Evolutionary conservation across 331 rosid genomes (phyloP).

Genomic region (Cydonia oblonga): DNA sequence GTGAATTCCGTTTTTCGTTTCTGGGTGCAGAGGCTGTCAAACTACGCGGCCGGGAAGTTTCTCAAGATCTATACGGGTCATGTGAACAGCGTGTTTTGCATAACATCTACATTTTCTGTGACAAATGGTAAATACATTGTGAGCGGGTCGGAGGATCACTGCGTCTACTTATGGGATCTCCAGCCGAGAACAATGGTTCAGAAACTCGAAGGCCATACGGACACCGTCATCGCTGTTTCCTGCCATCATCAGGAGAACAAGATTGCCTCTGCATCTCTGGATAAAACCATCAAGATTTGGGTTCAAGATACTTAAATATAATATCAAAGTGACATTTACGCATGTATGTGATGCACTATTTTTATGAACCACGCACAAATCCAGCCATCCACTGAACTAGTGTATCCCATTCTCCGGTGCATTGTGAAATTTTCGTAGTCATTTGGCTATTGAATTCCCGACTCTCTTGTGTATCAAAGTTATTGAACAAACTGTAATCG

Average conservation of each 20-base stretch:
- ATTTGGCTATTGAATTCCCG: too few species aligned
- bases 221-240: constrained; percentile 67
- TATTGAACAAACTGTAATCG: too few species aligned
- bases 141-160: constrained; percentile 81
- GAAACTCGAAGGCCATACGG: constrained; percentile 84
- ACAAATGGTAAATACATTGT: constrained; percentile 83
- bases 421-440: too few species aligned
- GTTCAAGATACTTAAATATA: constrained; percentile 41
- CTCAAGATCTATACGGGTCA: constrained; percentile 63
- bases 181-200: constrained; percentile 69
- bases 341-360: too few species aligned
- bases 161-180: constrained; percentile 91
- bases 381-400: too few species aligned
- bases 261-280: constrained; percentile 88
- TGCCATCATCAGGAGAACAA: constrained; percentile 82
- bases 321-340: neutral
- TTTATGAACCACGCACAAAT: too few species aligned
- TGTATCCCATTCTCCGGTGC: too few species aligned
- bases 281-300: constrained; percentile 78
- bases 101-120: constrained; percentile 77
- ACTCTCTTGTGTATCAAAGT: too few species aligned
- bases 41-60: constrained; percentile 57
- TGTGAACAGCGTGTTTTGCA: constrained; percentile 48
- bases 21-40: constrained; percentile 75
- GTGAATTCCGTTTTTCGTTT: neutral